Evolutionary conservation across 768 basidiomycete species (phyloP).

Genomic region (Plicaturopsis crispa): DNA sequence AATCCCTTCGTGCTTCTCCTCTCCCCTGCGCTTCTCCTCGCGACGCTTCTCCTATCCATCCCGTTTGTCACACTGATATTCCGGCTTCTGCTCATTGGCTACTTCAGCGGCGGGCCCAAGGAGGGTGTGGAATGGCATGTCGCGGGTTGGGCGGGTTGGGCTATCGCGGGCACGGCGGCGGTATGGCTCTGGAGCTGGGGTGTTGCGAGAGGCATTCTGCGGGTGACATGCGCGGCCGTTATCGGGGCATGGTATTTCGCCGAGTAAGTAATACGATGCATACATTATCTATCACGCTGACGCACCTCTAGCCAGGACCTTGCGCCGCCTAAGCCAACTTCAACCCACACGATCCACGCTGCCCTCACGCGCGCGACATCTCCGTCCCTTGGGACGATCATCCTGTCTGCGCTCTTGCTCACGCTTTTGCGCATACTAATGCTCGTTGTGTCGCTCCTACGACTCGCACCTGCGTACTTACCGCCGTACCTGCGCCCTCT

Average conservation of each 20-base stretch:
- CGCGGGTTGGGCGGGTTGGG: constrained; percentile 67
- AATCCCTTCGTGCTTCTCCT: constrained; percentile 73
- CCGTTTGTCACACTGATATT: constrained; percentile 77
- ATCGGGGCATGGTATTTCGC: constrained; percentile 91
- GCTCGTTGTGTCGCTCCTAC: constrained; percentile 40
- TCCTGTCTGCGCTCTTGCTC: constrained; percentile 69
- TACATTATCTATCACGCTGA: no score
- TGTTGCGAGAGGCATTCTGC: constrained; percentile 70
- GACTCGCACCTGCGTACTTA: constrained; percentile 46
- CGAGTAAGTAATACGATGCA: constrained; percentile 46
- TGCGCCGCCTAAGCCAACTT: constrained; percentile 35
- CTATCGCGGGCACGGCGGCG: constrained; percentile 43
- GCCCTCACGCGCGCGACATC: constrained; percentile 74
- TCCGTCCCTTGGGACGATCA: constrained; percentile 75
- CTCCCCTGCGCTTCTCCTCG: constrained; percentile 66
- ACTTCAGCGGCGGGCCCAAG: constrained; percentile 30
- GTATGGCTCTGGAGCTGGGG: constrained; percentile 73
- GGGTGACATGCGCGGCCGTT: constrained; percentile 73
- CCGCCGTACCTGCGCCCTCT: constrained; percentile 34
- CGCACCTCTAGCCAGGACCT: constrained; percentile 14
- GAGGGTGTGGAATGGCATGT: constrained; percentile 46
- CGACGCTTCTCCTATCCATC: constrained; percentile 59
- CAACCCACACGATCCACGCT: constrained; percentile 69
- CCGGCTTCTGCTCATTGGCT: constrained; percentile 60
- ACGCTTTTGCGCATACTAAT: constrained; percentile 58